phyloP scores from a whole-genome alignment of 257 asterid species.

The Buddleja alternifolia region DNA sequence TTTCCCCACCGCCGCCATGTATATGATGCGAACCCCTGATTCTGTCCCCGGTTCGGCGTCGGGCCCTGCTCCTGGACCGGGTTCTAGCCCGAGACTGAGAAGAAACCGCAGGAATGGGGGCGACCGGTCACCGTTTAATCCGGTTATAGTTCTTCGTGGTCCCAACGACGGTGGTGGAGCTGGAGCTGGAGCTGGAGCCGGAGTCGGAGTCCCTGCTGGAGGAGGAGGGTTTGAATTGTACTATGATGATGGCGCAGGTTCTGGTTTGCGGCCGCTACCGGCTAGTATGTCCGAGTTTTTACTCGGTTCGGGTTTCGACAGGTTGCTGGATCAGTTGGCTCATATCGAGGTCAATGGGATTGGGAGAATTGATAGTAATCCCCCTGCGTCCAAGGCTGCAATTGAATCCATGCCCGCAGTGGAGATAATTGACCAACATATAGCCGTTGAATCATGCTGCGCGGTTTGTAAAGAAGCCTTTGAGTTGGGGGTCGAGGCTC shows the following conservation, averaged over 20 bases:
- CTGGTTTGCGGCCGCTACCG: conserved; percentile 77
- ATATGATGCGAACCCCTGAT: conserved; percentile 49
- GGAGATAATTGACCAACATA: conserved; percentile 50
- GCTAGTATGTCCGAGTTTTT: conserved; percentile 78
- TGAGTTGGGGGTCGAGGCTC: conserved; percentile 63
- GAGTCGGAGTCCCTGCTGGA: conserved; percentile 32
- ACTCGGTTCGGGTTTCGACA: conserved; percentile 84
- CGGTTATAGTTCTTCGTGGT: conserved; percentile 86
- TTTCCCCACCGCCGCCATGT: conserved; percentile 68
- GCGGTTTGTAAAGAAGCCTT: conserved; percentile 90
- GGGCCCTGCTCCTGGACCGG: conserved; percentile 35
- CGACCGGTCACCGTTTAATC: conserved; percentile 86
- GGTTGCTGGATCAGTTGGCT: conserved; percentile 71
- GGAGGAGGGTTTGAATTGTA: conserved; percentile 69
- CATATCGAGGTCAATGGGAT: conserved; percentile 76
- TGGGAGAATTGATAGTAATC: conserved; percentile 63
- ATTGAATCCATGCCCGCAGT: conserved; percentile 73
- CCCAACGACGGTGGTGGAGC: conserved; percentile 44
- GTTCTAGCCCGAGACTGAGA: conserved; percentile 56
- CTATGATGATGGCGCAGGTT: conserved; percentile 83
- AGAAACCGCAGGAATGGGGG: conserved; percentile 69
- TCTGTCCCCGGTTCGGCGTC: conserved; percentile 40
- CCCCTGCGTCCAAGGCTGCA: conserved; percentile 85
- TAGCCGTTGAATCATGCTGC: conserved; percentile 59
- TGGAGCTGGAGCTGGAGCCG: conserved; percentile 37